These are phyloP conservation scores for Kodamaea laetipori DNA, from an alignment of 805 yeast species.

Conservation along the genomic window DNA sequence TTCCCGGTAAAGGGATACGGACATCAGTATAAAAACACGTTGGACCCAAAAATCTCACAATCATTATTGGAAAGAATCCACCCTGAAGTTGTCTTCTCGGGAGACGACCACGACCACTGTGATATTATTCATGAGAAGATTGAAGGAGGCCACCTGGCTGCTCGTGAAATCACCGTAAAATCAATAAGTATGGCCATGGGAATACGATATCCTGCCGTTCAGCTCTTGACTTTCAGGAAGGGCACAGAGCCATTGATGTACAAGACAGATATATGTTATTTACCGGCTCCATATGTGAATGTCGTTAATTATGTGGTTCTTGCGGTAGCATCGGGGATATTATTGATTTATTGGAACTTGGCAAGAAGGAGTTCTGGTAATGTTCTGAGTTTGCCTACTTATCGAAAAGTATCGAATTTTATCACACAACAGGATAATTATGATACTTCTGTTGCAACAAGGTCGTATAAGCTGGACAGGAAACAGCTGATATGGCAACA, in stretches of 20 bases:
- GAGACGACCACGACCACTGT: constrained; percentile 74
- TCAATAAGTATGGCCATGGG: constrained; percentile 95
- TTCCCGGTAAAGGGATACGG: constrained; percentile 21
- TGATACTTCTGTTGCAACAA: constrained; percentile 17
- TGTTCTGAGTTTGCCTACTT: constrained; percentile 1
- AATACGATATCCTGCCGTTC: constrained; percentile 53
- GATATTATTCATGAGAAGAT: constrained; percentile 56
- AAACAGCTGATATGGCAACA: constrained; percentile 31
- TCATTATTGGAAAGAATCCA: constrained; percentile 19
- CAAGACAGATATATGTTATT: constrained; percentile 45
- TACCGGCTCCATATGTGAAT: constrained; percentile 49
- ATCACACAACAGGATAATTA: constrained; percentile 8
- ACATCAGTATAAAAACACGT: constrained; percentile 29
- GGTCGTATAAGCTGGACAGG: constrained; percentile 27
- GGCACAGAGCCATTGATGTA: constrained; percentile 21
- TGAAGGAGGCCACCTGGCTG: constrained; percentile 18
- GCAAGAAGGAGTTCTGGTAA: constrained; percentile 12
- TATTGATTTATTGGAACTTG: constrained; percentile 32
- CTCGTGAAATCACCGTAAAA: constrained; percentile 78
- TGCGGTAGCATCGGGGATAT: constrained; percentile 34
- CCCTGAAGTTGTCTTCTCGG: constrained; percentile 27
- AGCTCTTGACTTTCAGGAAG: constrained; percentile 31
- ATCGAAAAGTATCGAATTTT: constrained; percentile 8
- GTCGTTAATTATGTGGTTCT: constrained; percentile 38
- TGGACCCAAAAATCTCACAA: constrained; percentile 19